A percentile compares a stretch with the other conserved stretches of the same genome.
Evolutionary conservation across 345 rosid genomes (phyloP).

Genomic region (Combretum micranthum): DNA sequence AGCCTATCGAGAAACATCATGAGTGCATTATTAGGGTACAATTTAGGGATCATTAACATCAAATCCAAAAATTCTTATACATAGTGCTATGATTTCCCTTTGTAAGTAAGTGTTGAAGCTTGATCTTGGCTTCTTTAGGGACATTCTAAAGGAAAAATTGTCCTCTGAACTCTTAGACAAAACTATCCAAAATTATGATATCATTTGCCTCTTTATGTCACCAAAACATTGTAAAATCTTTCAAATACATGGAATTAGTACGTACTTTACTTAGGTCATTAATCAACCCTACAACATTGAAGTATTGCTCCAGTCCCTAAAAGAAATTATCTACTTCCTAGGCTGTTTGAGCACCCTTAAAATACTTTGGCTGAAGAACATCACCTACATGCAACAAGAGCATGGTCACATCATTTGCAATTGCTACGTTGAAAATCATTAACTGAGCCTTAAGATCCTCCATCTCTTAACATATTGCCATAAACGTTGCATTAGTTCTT

Average conservation of each 20-base stretch:
- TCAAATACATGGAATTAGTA: neutral
- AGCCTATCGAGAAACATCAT: neutral
- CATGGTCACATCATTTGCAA: no score
- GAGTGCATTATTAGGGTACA: neutral
- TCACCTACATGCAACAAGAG: no score
- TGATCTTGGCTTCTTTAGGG: neutral
- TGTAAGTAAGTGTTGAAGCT: neutral
- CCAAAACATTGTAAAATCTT: neutral
- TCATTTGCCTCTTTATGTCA: neutral
- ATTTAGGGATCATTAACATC: neutral
- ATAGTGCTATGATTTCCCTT: neutral
- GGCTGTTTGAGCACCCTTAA: neutral
- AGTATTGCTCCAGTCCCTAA: neutral
- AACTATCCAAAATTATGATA: neutral
- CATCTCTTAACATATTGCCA: no score
- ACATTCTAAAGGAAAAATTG: neutral
- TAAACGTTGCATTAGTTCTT: no score
- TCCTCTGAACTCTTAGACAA: neutral
- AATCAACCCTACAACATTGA: neutral
- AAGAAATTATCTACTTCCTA: constrained; percentile 5
- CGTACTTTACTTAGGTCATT: neutral
- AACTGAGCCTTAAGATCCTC: no score
- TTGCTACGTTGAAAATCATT: no score
- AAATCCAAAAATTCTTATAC: constrained; percentile 1
- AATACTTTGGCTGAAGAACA: neutral